These are phyloP conservation scores for Diaporthe capsici DNA, from an alignment of 2,329 filamentous ascomycete genomes.

Conservation along the genomic window DNA sequence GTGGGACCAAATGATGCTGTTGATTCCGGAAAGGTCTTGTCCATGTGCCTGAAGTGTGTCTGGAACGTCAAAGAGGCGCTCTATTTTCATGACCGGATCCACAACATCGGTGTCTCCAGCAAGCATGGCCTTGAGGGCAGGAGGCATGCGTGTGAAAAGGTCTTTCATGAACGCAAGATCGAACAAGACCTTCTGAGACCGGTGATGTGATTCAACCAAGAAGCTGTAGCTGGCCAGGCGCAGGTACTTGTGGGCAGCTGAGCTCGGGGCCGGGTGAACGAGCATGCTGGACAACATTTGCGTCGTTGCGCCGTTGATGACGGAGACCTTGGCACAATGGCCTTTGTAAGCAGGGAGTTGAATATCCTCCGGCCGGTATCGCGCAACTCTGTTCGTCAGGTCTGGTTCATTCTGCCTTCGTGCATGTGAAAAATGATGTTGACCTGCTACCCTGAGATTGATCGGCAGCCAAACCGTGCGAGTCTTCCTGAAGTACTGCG, in stretches of 20 bases:
- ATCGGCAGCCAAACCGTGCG: background rate
- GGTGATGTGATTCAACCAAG: background rate
- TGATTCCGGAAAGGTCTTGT: background rate
- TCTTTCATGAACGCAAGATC: constrained; percentile 13
- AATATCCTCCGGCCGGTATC: constrained; percentile 2
- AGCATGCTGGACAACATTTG: constrained; percentile 6
- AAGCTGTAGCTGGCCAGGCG: constrained; percentile 19
- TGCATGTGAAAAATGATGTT: background rate
- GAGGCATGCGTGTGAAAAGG: background rate
- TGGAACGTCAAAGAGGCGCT: background rate
- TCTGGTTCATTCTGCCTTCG: background rate
- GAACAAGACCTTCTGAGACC: constrained; percentile 4
- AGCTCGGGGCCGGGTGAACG: background rate
- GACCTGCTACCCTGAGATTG: too few species aligned
- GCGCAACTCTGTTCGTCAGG: background rate
- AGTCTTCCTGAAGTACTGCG: background rate
- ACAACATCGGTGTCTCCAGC: background rate
- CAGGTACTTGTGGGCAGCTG: background rate
- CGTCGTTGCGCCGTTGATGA: constrained; percentile 6
- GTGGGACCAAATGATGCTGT: background rate
- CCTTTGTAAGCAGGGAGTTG: background rate
- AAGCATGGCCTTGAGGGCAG: background rate
- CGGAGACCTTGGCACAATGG: background rate
- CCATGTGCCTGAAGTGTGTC: background rate
- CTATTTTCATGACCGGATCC: constrained; percentile 19